Percentiles rank a stretch among this genome's conserved stretches.
phyloP scores from a whole-genome alignment of 768 basidiomycete species.

The Tylopilus vinaceipallidus region DNA sequence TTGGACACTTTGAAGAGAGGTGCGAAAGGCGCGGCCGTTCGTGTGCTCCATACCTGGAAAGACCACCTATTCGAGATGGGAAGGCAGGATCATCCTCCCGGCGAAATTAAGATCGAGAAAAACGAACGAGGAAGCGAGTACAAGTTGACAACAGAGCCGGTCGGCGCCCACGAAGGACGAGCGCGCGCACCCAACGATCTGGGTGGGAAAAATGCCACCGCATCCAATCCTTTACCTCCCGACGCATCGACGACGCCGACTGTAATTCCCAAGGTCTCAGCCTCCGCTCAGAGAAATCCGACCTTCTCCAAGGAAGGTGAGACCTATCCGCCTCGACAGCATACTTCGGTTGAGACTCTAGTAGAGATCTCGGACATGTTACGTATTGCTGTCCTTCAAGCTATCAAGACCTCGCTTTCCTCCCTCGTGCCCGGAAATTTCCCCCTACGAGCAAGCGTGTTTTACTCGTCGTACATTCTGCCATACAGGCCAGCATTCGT shows the following conservation, averaged over 20 bases:
- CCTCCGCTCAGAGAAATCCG: slow-evolving; percentile 9
- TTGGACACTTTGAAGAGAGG: slow-evolving; percentile 45
- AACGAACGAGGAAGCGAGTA: slow-evolving; percentile 8
- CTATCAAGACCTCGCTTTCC: slow-evolving; percentile 50
- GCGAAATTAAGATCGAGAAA: slow-evolving; percentile 30
- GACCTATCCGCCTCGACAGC: not conserved
- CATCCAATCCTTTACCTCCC: slow-evolving; percentile 6
- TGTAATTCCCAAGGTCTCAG: slow-evolving; percentile 1
- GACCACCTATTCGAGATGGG: slow-evolving; percentile 77
- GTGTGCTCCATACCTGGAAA: slow-evolving; percentile 74
- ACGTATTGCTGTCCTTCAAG: slow-evolving; percentile 62
- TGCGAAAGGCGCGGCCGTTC: slow-evolving; percentile 77
- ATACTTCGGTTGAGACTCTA: not conserved
- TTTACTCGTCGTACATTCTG: slow-evolving; percentile 76
- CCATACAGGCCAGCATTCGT: slow-evolving; percentile 73
- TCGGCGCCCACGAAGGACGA: slow-evolving; percentile 1
- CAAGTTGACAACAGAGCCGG: slow-evolving; percentile 11
- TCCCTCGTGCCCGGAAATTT: slow-evolving; percentile 53
- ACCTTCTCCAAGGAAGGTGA: slow-evolving; percentile 31
- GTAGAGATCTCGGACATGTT: slow-evolving; percentile 43
- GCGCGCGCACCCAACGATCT: slow-evolving; percentile 9
- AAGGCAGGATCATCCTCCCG: slow-evolving; percentile 54
- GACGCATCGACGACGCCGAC: slow-evolving; percentile 4
- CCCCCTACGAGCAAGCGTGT: slow-evolving; percentile 71
- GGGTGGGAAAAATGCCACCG: slow-evolving; percentile 26